Conservation (phyloP, 1,284 basidiomycete genomes). For the Stygiomarasmius scandens region DNA sequence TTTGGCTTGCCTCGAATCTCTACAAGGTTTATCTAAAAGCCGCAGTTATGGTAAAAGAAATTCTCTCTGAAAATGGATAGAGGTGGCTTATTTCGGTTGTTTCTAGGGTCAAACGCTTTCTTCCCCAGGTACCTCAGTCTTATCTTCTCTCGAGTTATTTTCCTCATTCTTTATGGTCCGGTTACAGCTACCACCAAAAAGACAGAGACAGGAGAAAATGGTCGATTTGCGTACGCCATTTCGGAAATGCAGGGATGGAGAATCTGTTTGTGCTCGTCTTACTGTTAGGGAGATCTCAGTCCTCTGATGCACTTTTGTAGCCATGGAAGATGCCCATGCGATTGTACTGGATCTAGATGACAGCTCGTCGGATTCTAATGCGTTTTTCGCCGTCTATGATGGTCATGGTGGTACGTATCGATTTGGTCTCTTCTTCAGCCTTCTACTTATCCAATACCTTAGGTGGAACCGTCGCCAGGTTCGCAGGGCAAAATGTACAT, state of each 20-base stretch:
- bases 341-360: constrained; percentile 72
- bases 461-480: constrained; percentile 91
- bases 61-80: background rate
- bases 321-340: constrained; percentile 99
- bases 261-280: constrained; percentile 71
- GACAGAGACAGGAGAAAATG: constrained; percentile 79
- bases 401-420: constrained; percentile 87
- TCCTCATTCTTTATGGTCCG: constrained; percentile 6
- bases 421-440: constrained; percentile 1
- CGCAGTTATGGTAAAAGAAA: constrained; percentile 5
- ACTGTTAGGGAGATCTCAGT: constrained; percentile 1
- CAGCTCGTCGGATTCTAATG: constrained; percentile 55
- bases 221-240: constrained; percentile 79
- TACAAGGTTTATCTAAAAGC: background rate
- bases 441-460: constrained; percentile 14
- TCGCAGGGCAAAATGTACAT: constrained; percentile 89
- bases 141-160: background rate
- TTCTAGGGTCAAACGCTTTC: constrained; percentile 40
- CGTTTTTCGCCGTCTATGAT: constrained; percentile 97
- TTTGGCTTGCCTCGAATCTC: background rate
- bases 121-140: constrained; percentile 29
- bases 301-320: constrained; percentile 42
- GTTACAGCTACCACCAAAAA: constrained; percentile 80
- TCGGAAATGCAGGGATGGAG: constrained; percentile 99
- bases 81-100: background rate